Conservation (phyloP, 768 basidiomycete genomes). For the Hygrophoropsis aurantiaca region DNA sequence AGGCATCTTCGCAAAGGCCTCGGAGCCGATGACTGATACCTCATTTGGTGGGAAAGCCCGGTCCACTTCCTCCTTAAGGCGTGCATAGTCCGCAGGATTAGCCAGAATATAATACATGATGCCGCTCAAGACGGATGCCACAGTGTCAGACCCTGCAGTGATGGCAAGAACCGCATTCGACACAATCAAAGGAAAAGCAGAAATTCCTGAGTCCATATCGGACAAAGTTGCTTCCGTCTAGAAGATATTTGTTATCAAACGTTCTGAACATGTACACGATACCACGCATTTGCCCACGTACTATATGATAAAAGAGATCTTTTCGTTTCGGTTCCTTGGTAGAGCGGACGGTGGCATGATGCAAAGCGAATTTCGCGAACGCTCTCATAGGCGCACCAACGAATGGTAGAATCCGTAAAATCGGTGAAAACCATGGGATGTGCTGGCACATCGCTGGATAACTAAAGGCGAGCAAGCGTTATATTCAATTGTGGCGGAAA, state of each 20-base stretch:
- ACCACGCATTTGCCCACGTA: constrained; percentile 15
- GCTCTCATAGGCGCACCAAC: constrained; percentile 14
- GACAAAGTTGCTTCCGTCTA: no score
- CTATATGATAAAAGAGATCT: constrained; percentile 38
- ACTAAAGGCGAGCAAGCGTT: not conserved
- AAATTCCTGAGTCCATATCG: no score
- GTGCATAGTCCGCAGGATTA: constrained; percentile 32
- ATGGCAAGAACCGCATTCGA: constrained; percentile 34
- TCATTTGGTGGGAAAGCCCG: constrained; percentile 14
- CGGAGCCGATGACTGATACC: no score
- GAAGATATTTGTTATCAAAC: no score
- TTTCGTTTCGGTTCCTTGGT: not conserved
- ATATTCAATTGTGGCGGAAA: not conserved
- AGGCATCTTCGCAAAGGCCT: constrained; percentile 20
- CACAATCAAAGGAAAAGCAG: no score
- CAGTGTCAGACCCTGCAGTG: constrained; percentile 44
- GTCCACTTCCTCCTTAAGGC: constrained; percentile 41
- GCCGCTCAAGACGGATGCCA: constrained; percentile 32
- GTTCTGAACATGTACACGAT: no score
- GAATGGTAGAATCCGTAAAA: constrained; percentile 14
- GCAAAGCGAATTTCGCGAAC: constrained; percentile 17
- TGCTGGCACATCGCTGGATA: not conserved
- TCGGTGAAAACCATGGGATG: constrained; percentile 7
- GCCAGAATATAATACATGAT: constrained; percentile 36
- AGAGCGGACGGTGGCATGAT: not conserved